Evolutionary conservation across 192 early-diverging fungal genomes (phyloP), one percentile per base, ranked within the genome.

Genomic region (Pilobolus umbonatus): DNA sequence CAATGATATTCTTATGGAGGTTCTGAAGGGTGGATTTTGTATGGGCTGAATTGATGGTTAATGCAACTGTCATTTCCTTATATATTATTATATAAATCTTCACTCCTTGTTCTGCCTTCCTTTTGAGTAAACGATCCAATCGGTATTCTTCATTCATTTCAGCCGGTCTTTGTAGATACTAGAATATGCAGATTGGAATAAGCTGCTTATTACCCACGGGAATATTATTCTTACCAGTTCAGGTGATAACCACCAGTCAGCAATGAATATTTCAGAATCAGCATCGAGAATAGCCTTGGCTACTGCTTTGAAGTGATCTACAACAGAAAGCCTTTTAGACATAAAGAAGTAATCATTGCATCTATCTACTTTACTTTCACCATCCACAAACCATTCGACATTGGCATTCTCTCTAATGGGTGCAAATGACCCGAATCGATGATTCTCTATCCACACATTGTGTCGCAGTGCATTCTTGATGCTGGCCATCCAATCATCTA

Each of bases 211-310:
- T 7, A 21, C 5, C 17, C 15, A 40, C 0, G 5, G 9, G 14
- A 2, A 42, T 12, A 42, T n/a, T 32, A 49, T 24, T 70, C 57
- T 54, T 75, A 83, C 81, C 62, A 95, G 58, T 62, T 95, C 93
- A 14, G 93, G 93, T 35, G 87, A 87, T n/a, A 95, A 81, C 88
- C 92, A 95, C 93, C 93, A 93, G 68, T 92, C 91, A 28, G 65
- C 73, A 59, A 89, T 87, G 47, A 84, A 88, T 48, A 91, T 88
- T 55, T 85, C 82, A 35, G 78, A 71, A 25, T 81, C 81, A 25
- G 90, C 89, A 49, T 79, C 73, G 22, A 81, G 65, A 44, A 92
- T 67, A 17, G 86, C 90, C 57, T 91, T 88, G 0, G 88, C 87
- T 12, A 91, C 75, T 1, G 90, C 85, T 55, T 82, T 80, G 46